Evolutionary conservation across 306 rosid species (phyloP), one percentile per base, ranked within the genome.

Genomic region (Trifolium dubium): DNA sequence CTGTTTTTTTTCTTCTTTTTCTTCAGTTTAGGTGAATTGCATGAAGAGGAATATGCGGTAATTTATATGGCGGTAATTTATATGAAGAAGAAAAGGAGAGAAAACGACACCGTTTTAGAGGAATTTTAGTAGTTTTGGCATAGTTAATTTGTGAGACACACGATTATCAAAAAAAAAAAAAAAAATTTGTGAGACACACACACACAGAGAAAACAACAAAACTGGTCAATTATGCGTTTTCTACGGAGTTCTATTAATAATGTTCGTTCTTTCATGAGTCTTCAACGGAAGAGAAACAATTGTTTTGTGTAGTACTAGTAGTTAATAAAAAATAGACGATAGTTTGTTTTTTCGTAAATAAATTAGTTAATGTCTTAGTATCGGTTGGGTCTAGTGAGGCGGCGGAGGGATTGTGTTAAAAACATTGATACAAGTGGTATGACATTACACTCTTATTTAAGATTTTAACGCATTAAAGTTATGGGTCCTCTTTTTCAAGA

Each of bases 211-310:
- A 3, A 80, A 60, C 53, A 41, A 59, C 15, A 4, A n/a, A 18
- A 18, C 31, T 18, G 77, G 84, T 75, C 69, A 80, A 80, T 10
- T 80, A 72, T 64, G 77, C 84, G 69, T 43, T 70, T 14, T 70
- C 10, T 13, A 4, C 83, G 83, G 72, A 73, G 44, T 66, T 37
- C 28, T 64, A 10, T 37, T 37, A 18, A 34, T 31, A 29, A 59
- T 14, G 10, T 63, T 35, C 29, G 10, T 63, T 35, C 29, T 17
- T 53, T 53, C 59, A 47, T n/a, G 18, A 14, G 2, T 47, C 19
- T 47, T 47, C 54, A 6, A 37, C 9, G 23, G 23, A 23, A 23
- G 23, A 23, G 23, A 23, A 23, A 23, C 23, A 23, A 23, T 23
- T 23, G 23, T 23, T 23, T 0, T 23, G 23, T 23, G 23, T 0